Percentiles rank a stretch among this genome's conserved stretches.
Evolutionary conservation across 768 basidiomycete species (phyloP).

Genomic region (Phylloporus sp.): DNA sequence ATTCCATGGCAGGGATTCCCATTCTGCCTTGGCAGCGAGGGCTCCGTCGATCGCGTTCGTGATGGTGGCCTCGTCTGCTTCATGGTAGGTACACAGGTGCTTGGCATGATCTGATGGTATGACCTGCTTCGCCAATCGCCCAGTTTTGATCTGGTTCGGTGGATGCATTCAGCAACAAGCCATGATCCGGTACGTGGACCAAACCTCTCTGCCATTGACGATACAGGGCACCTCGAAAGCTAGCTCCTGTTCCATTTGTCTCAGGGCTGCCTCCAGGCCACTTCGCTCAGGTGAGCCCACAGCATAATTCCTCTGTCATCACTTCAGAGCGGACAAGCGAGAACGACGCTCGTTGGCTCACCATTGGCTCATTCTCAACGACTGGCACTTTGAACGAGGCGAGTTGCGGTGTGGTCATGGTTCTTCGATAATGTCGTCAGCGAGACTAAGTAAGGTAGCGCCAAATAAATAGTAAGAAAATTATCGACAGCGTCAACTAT

Average conservation of each 20-base stretch:
- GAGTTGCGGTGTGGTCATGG: conserved; percentile 69
- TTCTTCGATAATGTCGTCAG: conserved; percentile 14
- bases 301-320: conserved; percentile 63
- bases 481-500: background rate
- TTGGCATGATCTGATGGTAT: conserved; percentile 84
- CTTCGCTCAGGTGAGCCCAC: conserved; percentile 74
- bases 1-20: conserved; percentile 95
- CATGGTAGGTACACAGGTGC: conserved; percentile 81
- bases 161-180: conserved; percentile 1
- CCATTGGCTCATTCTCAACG: conserved; percentile 93
- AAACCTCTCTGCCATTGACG: conserved; percentile 81
- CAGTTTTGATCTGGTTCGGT: conserved; percentile 65
- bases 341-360: conserved; percentile 29
- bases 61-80: conserved; percentile 76
- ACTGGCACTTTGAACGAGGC: conserved; percentile 82
- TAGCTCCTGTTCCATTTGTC: conserved; percentile 73
- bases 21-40: conserved; percentile 76
- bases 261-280: conserved; percentile 65
- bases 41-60: conserved; percentile 80
- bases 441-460: too few species aligned
- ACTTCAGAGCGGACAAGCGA: background rate
- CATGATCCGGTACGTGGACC: conserved; percentile 20
- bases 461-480: too few species aligned
- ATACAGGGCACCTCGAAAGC: conserved; percentile 94
- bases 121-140: conserved; percentile 69